Evolutionary conservation across 495 filamentous ascomycete genomes (phyloP).

Genomic region (Letharia columbiana): DNA sequence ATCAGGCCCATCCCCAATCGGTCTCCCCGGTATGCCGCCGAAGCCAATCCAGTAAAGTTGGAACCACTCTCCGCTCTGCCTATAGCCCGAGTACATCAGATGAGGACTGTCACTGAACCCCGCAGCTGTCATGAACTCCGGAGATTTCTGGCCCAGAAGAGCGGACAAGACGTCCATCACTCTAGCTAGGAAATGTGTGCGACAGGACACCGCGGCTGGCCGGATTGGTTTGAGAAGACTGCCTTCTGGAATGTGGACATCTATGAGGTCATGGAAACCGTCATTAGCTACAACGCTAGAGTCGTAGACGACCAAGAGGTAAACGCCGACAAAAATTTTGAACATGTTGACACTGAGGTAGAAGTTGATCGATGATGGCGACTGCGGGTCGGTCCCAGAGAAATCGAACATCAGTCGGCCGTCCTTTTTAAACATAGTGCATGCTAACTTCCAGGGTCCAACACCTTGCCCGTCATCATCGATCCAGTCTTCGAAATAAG

Average conservation of each 20-base stretch:
- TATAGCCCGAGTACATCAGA: slow-evolving; percentile 39
- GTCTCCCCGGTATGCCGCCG: slow-evolving; percentile 40
- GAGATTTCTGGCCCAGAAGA: slow-evolving; percentile 40
- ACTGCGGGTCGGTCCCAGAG: slow-evolving; percentile 41
- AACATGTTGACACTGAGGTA: slow-evolving; percentile 45
- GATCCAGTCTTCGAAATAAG: slow-evolving; percentile 43
- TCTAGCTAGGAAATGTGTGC: slow-evolving; percentile 40
- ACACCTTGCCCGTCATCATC: slow-evolving; percentile 44
- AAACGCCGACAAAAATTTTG: slow-evolving; percentile 45
- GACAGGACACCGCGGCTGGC: slow-evolving; percentile 42
- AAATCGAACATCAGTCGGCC: slow-evolving; percentile 40
- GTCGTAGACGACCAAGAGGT: slow-evolving; percentile 40
- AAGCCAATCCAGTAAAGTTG: slow-evolving; percentile 47
- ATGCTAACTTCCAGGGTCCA: slow-evolving; percentile 42
- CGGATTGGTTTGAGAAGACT: slow-evolving; percentile 41
- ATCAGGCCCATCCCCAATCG: slow-evolving; percentile 42
- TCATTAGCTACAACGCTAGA: slow-evolving; percentile 40
- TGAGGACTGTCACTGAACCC: slow-evolving; percentile 45
- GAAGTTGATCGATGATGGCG: slow-evolving; percentile 42
- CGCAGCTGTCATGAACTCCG: slow-evolving; percentile 40
- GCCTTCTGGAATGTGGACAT: slow-evolving; percentile 39
- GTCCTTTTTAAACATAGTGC: slow-evolving; percentile 38
- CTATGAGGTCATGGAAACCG: slow-evolving; percentile 43
- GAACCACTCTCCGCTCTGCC: slow-evolving; percentile 42
- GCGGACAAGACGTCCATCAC: slow-evolving; percentile 43